Evolutionary conservation across 1,139 yeast species (phyloP).

Genomic region (Petasospora fabianii): DNA sequence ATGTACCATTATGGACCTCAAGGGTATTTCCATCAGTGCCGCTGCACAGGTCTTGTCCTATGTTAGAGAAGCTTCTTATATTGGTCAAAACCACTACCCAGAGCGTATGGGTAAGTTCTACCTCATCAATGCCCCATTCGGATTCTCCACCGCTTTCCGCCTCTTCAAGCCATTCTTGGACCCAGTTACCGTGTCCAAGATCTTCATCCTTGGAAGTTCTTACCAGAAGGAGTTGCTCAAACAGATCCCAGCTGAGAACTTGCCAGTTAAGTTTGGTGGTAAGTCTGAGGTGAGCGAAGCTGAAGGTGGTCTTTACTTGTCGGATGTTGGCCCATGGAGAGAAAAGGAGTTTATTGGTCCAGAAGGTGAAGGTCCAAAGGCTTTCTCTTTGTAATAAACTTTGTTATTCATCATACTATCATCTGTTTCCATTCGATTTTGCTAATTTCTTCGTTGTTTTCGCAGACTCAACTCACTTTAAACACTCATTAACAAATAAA

Average conservation of each 20-base stretch:
- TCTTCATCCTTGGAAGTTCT: conserved; percentile 76
- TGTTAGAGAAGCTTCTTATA: conserved; percentile 86
- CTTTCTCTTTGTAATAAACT: conserved; percentile 32
- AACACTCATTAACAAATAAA: too few relatives aligned
- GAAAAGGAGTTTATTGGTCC: conserved; percentile 79
- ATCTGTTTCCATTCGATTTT: conserved; percentile 8
- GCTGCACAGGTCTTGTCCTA: conserved; percentile 85
- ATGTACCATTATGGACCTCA: conserved; percentile 91
- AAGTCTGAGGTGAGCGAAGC: conserved; percentile 56
- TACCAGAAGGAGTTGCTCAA: conserved; percentile 81
- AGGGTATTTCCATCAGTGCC: conserved; percentile 83
- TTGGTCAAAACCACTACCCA: conserved; percentile 98
- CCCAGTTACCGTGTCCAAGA: conserved; percentile 97
- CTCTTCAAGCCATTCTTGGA: conserved; percentile 91
- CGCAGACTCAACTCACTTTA: too few relatives aligned
- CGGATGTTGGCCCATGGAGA: conserved; percentile 98
- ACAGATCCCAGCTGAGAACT: conserved; percentile 90
- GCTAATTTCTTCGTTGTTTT: too few relatives aligned
- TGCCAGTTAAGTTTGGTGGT: conserved; percentile 92
- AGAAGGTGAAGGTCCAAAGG: conserved; percentile 80
- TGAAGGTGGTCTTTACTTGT: conserved; percentile 78
- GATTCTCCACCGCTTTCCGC: conserved; percentile 90
- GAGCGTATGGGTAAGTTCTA: conserved; percentile 99
- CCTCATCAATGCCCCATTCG: conserved; percentile 94
- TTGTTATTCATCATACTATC: too few relatives aligned